Percentiles rank a stretch among this genome's conserved stretches.
Evolutionary conservation across 2,329 filamentous ascomycete species (phyloP).

Genomic region (Xylariaceae sp.): DNA sequence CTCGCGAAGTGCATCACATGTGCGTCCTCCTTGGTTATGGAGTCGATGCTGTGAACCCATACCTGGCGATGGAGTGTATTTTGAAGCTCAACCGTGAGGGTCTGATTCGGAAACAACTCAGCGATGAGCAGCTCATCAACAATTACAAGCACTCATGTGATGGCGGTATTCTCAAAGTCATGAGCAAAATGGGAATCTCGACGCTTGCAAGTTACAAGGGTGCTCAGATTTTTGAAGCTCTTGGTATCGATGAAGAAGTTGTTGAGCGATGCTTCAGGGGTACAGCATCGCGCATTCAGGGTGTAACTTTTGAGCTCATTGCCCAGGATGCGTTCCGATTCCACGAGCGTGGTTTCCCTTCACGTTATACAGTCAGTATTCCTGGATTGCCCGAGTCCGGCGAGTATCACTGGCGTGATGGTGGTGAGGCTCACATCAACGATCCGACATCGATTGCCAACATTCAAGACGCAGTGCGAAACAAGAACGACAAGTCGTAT

Average conservation of each 20-base stretch:
- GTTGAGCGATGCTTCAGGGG: slow-evolving; percentile 94
- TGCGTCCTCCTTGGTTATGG: slow-evolving; percentile 96
- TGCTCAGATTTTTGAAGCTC: slow-evolving; percentile 94
- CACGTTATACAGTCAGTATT: slow-evolving; percentile 69
- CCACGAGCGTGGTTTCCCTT: slow-evolving; percentile 89
- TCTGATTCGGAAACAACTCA: slow-evolving; percentile 84
- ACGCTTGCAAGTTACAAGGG: slow-evolving; percentile 96
- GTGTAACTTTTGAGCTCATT: slow-evolving; percentile 88
- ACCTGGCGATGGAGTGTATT: slow-evolving; percentile 93
- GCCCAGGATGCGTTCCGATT: slow-evolving; percentile 92
- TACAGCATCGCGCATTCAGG: slow-evolving; percentile 89
- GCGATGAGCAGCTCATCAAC: slow-evolving; percentile 75
- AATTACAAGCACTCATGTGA: slow-evolving; percentile 98
- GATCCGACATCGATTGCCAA: slow-evolving; percentile 93
- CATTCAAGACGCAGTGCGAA: slow-evolving; percentile 92
- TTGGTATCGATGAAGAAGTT: slow-evolving; percentile 87
- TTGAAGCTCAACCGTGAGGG: slow-evolving; percentile 94
- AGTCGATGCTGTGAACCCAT: slow-evolving; percentile 90
- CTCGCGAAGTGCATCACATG: slow-evolving; percentile 97
- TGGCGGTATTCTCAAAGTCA: slow-evolving; percentile 95
- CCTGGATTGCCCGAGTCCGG: slow-evolving; percentile 85
- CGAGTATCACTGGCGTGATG: slow-evolving; percentile 98
- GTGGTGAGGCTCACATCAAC: slow-evolving; percentile 92
- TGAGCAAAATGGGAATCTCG: slow-evolving; percentile 99
- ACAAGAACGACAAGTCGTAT: slow-evolving; percentile 98